A percentile compares a stretch with the other conserved stretches of the same genome.
phyloP scores from a whole-genome alignment of 2,329 filamentous ascomycete species.

The Apiospora hydei region DNA sequence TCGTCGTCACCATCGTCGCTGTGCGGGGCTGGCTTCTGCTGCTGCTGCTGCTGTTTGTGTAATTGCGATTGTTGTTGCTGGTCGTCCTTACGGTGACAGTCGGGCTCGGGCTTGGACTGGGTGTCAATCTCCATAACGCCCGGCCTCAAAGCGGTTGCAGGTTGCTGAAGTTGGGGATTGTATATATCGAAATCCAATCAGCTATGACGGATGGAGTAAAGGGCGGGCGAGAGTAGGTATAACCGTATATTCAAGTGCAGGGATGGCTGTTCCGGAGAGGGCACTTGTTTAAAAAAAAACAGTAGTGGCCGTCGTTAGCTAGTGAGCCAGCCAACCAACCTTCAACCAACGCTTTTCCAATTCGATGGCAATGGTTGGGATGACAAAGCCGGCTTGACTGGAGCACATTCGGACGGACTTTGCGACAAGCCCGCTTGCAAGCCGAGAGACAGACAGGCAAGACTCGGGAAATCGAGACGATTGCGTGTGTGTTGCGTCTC shows the following conservation, averaged over 20 bases:
- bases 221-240: neutral
- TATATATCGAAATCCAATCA: constrained; percentile 3
- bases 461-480: neutral
- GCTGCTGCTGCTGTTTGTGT: neutral
- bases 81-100: neutral
- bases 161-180: neutral
- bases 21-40: neutral
- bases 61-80: neutral
- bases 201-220: constrained; percentile 5
- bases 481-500: neutral
- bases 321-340: too few relatives aligned
- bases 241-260: neutral
- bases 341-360: constrained; percentile 2
- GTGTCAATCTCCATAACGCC: constrained; percentile 12
- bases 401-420: constrained; percentile 7
- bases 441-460: neutral
- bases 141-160: neutral
- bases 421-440: neutral
- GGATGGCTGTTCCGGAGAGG: neutral
- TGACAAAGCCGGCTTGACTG: constrained; percentile 9
- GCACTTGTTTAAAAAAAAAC: neutral
- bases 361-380: neutral
- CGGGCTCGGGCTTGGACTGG: constrained; percentile 15
- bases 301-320: neutral
- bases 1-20: neutral